These are phyloP conservation scores for Zoysia pacifica DNA, from an alignment of 176 grass and related monocot species.

Conservation along the genomic window DNA sequence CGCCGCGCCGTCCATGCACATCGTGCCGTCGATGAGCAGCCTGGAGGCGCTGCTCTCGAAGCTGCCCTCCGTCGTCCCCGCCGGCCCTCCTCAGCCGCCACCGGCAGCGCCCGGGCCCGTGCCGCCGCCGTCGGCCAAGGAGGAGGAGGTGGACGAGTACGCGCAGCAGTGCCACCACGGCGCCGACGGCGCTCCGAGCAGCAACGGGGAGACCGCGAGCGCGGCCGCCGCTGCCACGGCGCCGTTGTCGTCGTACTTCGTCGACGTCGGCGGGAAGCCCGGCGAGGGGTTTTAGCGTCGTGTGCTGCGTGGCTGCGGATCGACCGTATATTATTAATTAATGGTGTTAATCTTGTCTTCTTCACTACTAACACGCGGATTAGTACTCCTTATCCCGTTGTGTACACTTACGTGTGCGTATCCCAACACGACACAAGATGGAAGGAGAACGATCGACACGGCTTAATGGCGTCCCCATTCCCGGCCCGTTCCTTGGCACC, in stretches of 20 bases:
- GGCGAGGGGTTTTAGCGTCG: neutral
- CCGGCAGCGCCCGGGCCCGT: neutral
- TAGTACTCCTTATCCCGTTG: too few relatives aligned
- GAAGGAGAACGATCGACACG: too few relatives aligned
- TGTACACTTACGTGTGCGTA: too few relatives aligned
- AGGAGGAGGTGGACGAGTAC: conserved; percentile 49
- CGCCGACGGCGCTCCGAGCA: conserved; percentile 9
- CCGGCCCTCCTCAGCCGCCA: neutral
- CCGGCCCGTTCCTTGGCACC: too few relatives aligned
- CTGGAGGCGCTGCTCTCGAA: conserved; percentile 96
- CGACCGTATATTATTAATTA: too few relatives aligned
- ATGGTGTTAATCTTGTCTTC: too few relatives aligned
- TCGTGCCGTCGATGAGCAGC: conserved; percentile 98
- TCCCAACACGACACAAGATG: too few relatives aligned
- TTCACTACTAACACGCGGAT: too few relatives aligned
- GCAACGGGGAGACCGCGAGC: conserved; percentile 45
- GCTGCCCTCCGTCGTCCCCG: conserved; percentile 77
- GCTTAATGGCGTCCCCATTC: too few relatives aligned
- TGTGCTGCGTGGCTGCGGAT: too few relatives aligned
- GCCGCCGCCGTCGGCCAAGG: conserved; percentile 13
- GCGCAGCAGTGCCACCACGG: conserved; percentile 42
- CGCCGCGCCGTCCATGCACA: conserved; percentile 47
- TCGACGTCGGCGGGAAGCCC: conserved; percentile 55
- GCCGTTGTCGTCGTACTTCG: conserved; percentile 45
- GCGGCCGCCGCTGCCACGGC: conserved; percentile 24